These are phyloP conservation scores for Apiotrichum siamense DNA, from an alignment of 1,284 basidiomycete genomes.

Conservation along the genomic window DNA sequence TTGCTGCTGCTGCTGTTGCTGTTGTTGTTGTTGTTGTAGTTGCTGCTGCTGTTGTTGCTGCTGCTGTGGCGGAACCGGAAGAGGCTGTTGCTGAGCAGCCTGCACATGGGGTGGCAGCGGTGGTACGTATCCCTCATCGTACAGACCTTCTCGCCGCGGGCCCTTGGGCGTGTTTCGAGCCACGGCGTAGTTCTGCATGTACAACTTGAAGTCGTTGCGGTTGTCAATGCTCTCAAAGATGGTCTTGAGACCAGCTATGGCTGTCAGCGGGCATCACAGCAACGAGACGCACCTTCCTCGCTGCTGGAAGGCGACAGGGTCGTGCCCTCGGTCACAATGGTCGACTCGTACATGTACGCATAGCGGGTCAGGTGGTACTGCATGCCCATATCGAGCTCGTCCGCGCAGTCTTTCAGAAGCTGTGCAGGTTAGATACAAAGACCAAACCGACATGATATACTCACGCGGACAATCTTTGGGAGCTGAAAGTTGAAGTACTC, in stretches of 20 bases:
- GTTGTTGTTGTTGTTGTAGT: slow-evolving; percentile 3
- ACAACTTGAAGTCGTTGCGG: slow-evolving; percentile 86
- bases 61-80: too few species aligned
- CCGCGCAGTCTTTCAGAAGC: slow-evolving; percentile 91
- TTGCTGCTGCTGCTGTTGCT: neutral
- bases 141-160: slow-evolving; percentile 72
- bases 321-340: slow-evolving; percentile 83
- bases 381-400: slow-evolving; percentile 92
- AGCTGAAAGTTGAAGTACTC: slow-evolving; percentile 98
- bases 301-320: slow-evolving; percentile 48
- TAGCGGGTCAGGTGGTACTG: slow-evolving; percentile 95
- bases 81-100: slow-evolving; percentile 5
- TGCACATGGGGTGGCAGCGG: slow-evolving; percentile 43
- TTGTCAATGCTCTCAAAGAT: slow-evolving; percentile 90
- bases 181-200: slow-evolving; percentile 91
- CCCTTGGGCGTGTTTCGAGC: slow-evolving; percentile 66
- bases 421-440: too few species aligned
- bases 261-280: neutral
- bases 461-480: slow-evolving; percentile 82
- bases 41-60: slow-evolving; percentile 3
- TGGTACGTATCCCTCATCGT: slow-evolving; percentile 75
- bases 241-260: slow-evolving; percentile 66
- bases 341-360: slow-evolving; percentile 88
- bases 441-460: too few species aligned
- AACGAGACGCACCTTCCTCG: slow-evolving; percentile 30